phyloP scores from a whole-genome alignment of 2,329 filamentous ascomycete species.

The Acephala macrosclerotiorum region DNA sequence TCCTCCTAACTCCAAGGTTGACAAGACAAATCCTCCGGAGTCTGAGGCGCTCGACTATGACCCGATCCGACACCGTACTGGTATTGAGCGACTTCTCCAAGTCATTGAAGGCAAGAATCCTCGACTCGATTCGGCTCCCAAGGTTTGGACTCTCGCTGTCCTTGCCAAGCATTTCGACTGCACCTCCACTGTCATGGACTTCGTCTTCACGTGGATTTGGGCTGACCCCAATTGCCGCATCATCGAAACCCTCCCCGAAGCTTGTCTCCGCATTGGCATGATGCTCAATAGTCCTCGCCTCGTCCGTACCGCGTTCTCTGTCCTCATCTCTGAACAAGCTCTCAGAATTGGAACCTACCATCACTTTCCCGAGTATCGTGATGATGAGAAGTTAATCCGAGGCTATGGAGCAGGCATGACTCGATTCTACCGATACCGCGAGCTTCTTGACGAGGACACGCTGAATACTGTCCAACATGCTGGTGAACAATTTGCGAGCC shows the following conservation, averaged over 20 bases:
- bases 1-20: neutral
- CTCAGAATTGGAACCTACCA: slow-evolving; percentile 43
- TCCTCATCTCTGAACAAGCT: slow-evolving; percentile 70
- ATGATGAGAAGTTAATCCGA: neutral
- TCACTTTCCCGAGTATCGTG: neutral
- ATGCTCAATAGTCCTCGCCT: slow-evolving; percentile 52
- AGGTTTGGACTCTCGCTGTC: slow-evolving; percentile 71
- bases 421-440: slow-evolving; percentile 55
- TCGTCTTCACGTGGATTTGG: slow-evolving; percentile 66
- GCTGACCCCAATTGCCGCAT: slow-evolving; percentile 61
- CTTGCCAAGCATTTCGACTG: slow-evolving; percentile 67
- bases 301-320: slow-evolving; percentile 59
- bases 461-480: slow-evolving; percentile 66
- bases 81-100: slow-evolving; percentile 68
- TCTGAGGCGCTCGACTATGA: slow-evolving; percentile 62
- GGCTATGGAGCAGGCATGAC: slow-evolving; percentile 29
- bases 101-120: slow-evolving; percentile 62
- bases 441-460: slow-evolving; percentile 59
- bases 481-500: slow-evolving; percentile 57
- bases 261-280: slow-evolving; percentile 63
- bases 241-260: slow-evolving; percentile 69
- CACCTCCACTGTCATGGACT: slow-evolving; percentile 50
- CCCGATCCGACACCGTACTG: slow-evolving; percentile 65
- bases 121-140: slow-evolving; percentile 68
- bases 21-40: no score